Evolutionary conservation across 2,329 filamentous ascomycete genomes (phyloP), one percentile per base, ranked within the genome.

Genomic region (Eurotiales sp.): DNA sequence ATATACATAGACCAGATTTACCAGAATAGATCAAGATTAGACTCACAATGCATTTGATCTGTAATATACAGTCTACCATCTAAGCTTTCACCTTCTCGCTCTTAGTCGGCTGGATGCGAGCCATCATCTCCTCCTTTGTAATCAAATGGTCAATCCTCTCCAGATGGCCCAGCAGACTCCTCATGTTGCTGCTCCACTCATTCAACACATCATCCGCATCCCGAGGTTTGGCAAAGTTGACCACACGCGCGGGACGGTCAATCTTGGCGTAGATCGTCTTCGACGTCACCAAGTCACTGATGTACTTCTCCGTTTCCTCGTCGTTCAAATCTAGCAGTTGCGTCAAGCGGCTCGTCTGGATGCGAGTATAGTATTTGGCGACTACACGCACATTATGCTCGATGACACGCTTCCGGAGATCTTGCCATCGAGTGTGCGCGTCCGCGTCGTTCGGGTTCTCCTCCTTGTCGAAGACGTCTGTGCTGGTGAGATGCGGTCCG

Each of bases 81-180:
- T 30, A 19, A 27, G 65, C 69, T 58, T 70, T 72, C 49, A 60
- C 58, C 62, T 68, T 70, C 50, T 70, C 69, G 12, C 59, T 58
- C 48, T 68, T 67, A 22, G 68, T 60, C 1, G 89, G 89, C 71
- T 93, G 86, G 64, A 99, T 97, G 54, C 91, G 82, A 36, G 93
- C 93, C 93, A 99, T 99, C 93, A 99, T 99, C 79, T 99, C 93
- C 75, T 99, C 93, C 80, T 97, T 97, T 50, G 95, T 99, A 65
- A 99, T 99, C 64, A 99, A 79, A 71, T 99, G 93, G 67, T 99
- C 93, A 55, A 99, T 95, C 57, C 90, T 82, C 78, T 96, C 90
- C 65, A 96, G 68, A 50, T 92, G 74, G 10, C 89, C 90, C 58
- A 96, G 74, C 62, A 96, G 73, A 66, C 86, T 91, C 85, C 93